These are phyloP conservation scores for Austroboletus festivus DNA, from an alignment of 768 basidiomycete species.

Conservation along the genomic window DNA sequence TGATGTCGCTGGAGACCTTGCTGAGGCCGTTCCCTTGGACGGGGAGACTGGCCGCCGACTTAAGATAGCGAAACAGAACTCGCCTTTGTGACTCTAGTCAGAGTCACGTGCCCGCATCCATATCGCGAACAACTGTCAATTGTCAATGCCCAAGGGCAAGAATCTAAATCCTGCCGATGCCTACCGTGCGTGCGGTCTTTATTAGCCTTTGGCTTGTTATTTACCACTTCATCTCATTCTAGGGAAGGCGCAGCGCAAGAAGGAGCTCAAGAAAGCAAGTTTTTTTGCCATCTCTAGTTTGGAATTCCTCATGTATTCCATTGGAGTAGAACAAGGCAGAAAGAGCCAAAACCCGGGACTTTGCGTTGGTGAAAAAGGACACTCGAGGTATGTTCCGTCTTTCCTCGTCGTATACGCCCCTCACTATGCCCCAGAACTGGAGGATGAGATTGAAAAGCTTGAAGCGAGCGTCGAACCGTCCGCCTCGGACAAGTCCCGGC, in stretches of 20 bases:
- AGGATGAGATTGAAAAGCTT: conserved; percentile 73
- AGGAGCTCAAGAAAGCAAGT: conserved; percentile 86
- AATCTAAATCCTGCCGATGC: conserved; percentile 93
- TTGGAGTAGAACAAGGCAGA: conserved; percentile 87
- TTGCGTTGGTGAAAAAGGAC: conserved; percentile 92
- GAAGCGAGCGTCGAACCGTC: conserved; percentile 45
- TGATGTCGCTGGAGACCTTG: conserved; percentile 13
- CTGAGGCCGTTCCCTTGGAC: conserved; percentile 47
- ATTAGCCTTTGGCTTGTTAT: background rate
- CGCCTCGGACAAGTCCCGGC: conserved; percentile 57
- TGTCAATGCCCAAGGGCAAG: conserved; percentile 91
- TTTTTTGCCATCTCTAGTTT: conserved; percentile 13
- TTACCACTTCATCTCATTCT: background rate
- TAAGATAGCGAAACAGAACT: background rate
- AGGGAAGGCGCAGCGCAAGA: conserved; percentile 93
- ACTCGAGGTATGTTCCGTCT: conserved; percentile 57
- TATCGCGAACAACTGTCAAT: background rate
- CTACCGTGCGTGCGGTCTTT: conserved; percentile 56
- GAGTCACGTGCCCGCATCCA: conserved; percentile 26
- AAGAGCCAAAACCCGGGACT: conserved; percentile 77
- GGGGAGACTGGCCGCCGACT: conserved; percentile 37
- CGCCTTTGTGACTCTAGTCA: conserved; percentile 20
- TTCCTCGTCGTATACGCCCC: background rate
- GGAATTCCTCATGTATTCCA: conserved; percentile 9
- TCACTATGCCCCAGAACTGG: conserved; percentile 55